A percentile compares a stretch with the other conserved stretches of the same genome.
Conservation (phyloP, 2,329 filamentous ascomycete species). For the Cladophialophora carrionii region DNA sequence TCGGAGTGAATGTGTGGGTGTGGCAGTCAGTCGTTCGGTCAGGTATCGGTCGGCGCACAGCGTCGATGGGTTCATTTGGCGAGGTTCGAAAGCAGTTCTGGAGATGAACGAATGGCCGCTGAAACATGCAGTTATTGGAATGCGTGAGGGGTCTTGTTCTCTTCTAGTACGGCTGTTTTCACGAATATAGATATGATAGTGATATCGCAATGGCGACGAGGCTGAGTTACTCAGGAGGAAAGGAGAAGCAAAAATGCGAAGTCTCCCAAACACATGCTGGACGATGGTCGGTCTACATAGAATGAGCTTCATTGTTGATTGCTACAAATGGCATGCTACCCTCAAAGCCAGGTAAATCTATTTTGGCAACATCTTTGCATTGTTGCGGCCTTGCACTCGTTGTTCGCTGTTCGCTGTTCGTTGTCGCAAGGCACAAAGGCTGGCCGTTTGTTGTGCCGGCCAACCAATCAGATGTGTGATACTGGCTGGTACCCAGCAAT, state of each 20-base stretch:
- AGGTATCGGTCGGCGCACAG: background rate
- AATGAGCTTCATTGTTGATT: background rate
- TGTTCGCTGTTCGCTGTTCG: background rate
- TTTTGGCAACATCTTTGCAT: background rate
- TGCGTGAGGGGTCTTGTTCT: background rate
- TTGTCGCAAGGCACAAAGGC: background rate
- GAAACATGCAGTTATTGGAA: background rate
- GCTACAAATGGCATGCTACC: background rate
- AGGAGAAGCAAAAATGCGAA: background rate
- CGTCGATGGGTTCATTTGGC: background rate
- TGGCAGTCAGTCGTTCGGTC: background rate
- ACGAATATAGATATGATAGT: background rate
- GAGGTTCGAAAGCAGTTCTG: background rate
- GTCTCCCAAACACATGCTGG: background rate
- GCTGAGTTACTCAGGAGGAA: slow-evolving; percentile 1
- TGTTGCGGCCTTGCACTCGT: background rate
- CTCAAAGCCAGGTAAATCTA: background rate
- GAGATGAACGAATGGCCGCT: background rate
- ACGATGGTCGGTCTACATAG: background rate
- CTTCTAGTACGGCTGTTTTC: background rate
- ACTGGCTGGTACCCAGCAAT: background rate
- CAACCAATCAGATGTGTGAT: background rate
- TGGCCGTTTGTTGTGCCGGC: background rate
- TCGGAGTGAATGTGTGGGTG: background rate
- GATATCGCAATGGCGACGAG: background rate